phyloP scores from a whole-genome alignment of 345 rosid species.

The Citrus glauca region DNA sequence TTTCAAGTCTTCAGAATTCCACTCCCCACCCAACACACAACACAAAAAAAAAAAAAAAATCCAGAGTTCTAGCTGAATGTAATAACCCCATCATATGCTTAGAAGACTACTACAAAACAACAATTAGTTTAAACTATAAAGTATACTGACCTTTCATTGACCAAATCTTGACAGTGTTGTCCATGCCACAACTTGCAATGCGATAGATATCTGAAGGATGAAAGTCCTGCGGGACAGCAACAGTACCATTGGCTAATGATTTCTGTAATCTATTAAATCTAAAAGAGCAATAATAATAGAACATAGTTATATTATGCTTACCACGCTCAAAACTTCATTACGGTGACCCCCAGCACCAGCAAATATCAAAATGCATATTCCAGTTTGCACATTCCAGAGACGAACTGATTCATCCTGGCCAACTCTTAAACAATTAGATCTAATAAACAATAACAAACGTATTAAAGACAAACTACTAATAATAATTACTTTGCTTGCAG shows the following conservation, averaged over 20 bases:
- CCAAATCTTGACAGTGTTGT: conserved; percentile 92
- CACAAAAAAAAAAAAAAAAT: too few species aligned
- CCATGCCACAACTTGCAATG: conserved; percentile 96
- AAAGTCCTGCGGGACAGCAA: conserved; percentile 60
- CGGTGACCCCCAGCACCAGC: conserved; percentile 99
- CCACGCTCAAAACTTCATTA: conserved; percentile 97
- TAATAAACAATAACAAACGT: conserved; percentile 10
- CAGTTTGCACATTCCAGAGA: conserved; percentile 93
- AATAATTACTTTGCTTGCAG: conserved; percentile 83
- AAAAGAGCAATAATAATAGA: neutral
- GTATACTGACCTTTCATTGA: conserved; percentile 79
- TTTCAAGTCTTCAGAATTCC: neutral
- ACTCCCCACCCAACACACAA: too few species aligned
- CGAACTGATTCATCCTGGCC: conserved; percentile 93
- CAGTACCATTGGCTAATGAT: neutral
- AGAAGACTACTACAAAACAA: neutral
- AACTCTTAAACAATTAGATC: conserved; percentile 18
- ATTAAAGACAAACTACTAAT: neutral
- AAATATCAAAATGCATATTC: conserved; percentile 91
- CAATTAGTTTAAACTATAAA: neutral
- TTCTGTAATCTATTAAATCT: neutral
- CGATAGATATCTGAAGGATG: conserved; percentile 86
- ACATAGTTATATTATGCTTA: conserved; percentile 22
- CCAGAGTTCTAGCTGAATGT: neutral
- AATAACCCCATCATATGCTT: neutral